Evolutionary conservation across 768 basidiomycete species (phyloP).

Genomic region (Dioszegia crocea): DNA sequence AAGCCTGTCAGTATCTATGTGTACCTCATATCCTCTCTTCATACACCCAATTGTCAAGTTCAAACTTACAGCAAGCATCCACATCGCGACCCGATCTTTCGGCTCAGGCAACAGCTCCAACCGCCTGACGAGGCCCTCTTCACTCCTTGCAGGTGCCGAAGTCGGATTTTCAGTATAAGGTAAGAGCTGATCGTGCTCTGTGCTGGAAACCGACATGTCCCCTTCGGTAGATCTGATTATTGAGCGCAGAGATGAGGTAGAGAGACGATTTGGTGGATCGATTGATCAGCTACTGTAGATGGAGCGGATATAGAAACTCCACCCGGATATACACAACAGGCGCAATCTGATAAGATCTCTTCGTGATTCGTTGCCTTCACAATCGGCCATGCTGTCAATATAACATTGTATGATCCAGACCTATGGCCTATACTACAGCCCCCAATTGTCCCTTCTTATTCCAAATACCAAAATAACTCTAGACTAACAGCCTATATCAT

Average conservation of each 20-base stretch:
- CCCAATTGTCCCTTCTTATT: too few relatives aligned
- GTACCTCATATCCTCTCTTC: background rate
- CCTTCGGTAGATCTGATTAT: too few relatives aligned
- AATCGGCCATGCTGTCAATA: too few relatives aligned
- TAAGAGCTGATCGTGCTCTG: background rate
- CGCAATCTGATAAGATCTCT: background rate
- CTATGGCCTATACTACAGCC: too few relatives aligned
- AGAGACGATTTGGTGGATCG: background rate
- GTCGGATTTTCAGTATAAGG: background rate
- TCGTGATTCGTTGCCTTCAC: background rate
- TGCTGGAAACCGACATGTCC: background rate
- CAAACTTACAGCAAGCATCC: constrained; percentile 5
- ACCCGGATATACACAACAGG: background rate
- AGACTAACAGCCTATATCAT: too few relatives aligned
- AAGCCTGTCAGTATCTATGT: too few relatives aligned
- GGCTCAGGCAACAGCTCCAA: background rate
- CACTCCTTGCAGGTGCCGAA: background rate
- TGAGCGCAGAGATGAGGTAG: background rate
- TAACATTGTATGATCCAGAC: too few relatives aligned
- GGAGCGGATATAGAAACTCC: background rate
- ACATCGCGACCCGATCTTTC: background rate
- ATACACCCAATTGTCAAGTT: too few relatives aligned
- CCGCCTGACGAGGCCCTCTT: background rate
- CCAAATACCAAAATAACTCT: too few relatives aligned
- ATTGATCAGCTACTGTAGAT: background rate